A percentile compares a stretch with the other conserved stretches of the same genome.
phyloP scores from a whole-genome alignment of 306 rosid genomes.

The Cercis canadensis region DNA sequence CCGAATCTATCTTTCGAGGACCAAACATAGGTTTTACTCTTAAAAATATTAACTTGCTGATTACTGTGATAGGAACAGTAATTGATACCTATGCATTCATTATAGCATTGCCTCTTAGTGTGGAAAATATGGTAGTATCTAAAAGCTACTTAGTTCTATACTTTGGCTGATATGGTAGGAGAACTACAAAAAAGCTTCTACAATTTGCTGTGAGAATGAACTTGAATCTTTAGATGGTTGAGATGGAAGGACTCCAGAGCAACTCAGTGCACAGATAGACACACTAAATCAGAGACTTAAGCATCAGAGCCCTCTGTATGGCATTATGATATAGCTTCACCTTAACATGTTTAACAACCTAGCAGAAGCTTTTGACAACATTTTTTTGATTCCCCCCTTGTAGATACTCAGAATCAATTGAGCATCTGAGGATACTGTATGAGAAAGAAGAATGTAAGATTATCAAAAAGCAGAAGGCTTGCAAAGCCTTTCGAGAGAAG shows the following conservation, averaged over 20 bases:
- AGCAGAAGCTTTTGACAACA: not conserved
- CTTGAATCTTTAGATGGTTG: conserved; percentile 54
- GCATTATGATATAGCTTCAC: not conserved
- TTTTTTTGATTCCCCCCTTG: not conserved
- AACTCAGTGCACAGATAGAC: conserved; percentile 54
- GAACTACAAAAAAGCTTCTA: conserved; percentile 50
- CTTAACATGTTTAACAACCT: conserved; percentile 4
- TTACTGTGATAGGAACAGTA: too few relatives aligned
- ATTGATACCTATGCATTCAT: not conserved
- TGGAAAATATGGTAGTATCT: too few relatives aligned
- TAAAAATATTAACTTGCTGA: too few relatives aligned
- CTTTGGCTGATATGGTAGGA: conserved; percentile 46
- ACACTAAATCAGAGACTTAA: conserved; percentile 53
- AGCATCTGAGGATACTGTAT: conserved; percentile 50
- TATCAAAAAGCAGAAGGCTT: conserved; percentile 41
- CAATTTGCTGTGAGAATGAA: conserved; percentile 61
- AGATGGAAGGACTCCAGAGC: conserved; percentile 61
- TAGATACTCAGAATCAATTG: conserved; percentile 60
- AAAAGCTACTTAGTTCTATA: too few relatives aligned
- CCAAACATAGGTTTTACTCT: too few relatives aligned
- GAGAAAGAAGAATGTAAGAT: conserved; percentile 55
- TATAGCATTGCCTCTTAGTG: conserved; percentile 3
- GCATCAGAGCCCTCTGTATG: conserved; percentile 52
- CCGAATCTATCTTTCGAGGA: too few relatives aligned
- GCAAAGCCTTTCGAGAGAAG: conserved; percentile 51